Base-by-base conservation (phyloP, 2,329 filamentous ascomycete genomes). In the Aureobasidium sp. region DNA sequence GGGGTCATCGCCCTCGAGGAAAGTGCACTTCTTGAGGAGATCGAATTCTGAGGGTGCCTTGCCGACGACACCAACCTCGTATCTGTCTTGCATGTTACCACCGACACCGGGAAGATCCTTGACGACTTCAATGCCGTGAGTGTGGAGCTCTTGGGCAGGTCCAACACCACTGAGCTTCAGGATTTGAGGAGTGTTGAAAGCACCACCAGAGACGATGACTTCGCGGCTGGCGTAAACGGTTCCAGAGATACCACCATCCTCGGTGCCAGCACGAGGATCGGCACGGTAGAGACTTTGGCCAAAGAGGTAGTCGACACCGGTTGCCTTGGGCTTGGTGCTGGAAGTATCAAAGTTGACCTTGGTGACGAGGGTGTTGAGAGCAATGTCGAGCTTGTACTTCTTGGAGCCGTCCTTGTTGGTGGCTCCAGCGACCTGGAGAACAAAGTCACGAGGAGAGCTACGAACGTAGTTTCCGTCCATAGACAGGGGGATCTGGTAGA, bases 131-230 rank as follows among this genome's bases (percentile, higher is more conserved):
- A 88, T 87, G n/a, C 76, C 72, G 68, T 82, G 79, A 58, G 76
- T 74, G 22, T 77, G 65, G 6, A 89, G 78, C 66, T 85, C 80
- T 0, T 74, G 69, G 12, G 72, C 68, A 0, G 84, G 84, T 0
- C 86, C 86, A 37, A 88, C 79, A n/a, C 86, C 86, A 57, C 78
- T 83, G 1, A 87, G 79, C 74, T 86, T 84, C 14, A 89, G 81
- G 2, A 89, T 73, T 70, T 88, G 85, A 7, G 85, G 84, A 1
- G 81, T 81, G 73, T 87, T 85, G 72, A 83, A 87, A 1, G 83
- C 79, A 20, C 85, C 85, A 7, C 70, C 79, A 9, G 77, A 72
- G 42, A 80, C 64, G 64, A 81, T 78, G 39, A 80, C 74, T 66
- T 81, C 79, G 29, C 71, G 71, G n/a, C 70, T 74, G 1, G 79